Evolutionary conservation across 768 basidiomycete species (phyloP).

Genomic region (Amanita molliuscula): DNA sequence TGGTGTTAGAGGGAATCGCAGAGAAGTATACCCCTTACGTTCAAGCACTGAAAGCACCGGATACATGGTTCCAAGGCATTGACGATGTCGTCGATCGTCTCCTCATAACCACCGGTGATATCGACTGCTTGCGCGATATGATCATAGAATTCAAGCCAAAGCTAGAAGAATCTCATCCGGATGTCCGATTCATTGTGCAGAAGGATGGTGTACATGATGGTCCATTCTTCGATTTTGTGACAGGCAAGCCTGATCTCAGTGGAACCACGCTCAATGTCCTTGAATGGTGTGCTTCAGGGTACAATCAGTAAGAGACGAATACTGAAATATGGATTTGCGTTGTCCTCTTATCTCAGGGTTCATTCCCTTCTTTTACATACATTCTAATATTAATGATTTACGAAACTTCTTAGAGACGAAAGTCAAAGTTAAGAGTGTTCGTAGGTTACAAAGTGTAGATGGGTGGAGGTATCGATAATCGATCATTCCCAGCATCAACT

Average conservation of each 20-base stretch:
- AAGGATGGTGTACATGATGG: slow-evolving; percentile 23
- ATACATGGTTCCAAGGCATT: slow-evolving; percentile 20
- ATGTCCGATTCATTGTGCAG: slow-evolving; percentile 18
- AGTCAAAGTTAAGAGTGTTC: neutral
- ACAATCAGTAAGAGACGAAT: neutral
- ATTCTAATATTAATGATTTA: neutral
- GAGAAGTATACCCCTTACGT: slow-evolving; percentile 17
- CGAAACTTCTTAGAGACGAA: neutral
- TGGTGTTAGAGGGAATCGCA: slow-evolving; percentile 13
- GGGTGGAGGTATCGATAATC: slow-evolving; percentile 1
- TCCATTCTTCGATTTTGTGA: slow-evolving; percentile 18
- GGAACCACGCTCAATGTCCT: slow-evolving; percentile 15
- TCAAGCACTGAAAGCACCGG: slow-evolving; percentile 20
- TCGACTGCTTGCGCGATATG: slow-evolving; percentile 22
- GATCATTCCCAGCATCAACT: neutral
- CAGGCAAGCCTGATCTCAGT: slow-evolving; percentile 11
- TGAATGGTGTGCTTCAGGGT: slow-evolving; percentile 11
- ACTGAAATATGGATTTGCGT: too few relatives aligned
- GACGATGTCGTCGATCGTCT: slow-evolving; percentile 18
- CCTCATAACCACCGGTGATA: slow-evolving; percentile 22
- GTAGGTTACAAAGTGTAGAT: slow-evolving; percentile 5
- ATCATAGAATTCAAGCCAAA: slow-evolving; percentile 14
- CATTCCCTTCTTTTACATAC: neutral
- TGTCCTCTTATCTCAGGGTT: neutral
- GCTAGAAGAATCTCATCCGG: slow-evolving; percentile 13